These are phyloP conservation scores for Fusarium floridanum DNA, from an alignment of 2,329 filamentous ascomycete genomes.

Conservation along the genomic window DNA sequence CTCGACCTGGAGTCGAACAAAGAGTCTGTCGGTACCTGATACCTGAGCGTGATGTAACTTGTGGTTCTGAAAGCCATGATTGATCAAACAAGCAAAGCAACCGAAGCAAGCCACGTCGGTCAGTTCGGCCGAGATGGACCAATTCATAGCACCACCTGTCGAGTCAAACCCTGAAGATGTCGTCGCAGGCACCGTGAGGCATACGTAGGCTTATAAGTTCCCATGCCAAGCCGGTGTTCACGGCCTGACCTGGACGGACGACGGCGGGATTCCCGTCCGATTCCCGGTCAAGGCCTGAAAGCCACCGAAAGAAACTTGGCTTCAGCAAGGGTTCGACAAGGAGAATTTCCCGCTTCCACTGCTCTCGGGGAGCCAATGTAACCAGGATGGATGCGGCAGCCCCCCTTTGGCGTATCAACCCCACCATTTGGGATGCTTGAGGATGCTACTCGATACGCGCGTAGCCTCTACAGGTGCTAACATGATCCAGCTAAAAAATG, in stretches of 20 bases:
- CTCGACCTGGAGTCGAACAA: not conserved
- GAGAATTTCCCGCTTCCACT: not conserved
- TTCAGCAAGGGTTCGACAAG: not conserved
- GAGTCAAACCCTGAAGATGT: constrained; percentile 4
- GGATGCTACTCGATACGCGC: constrained; percentile 25
- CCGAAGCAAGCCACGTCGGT: not conserved
- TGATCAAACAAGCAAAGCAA: not conserved
- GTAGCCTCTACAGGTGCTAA: constrained; percentile 18
- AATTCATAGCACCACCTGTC: constrained; percentile 3
- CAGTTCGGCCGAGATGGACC: not conserved
- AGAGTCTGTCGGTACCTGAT: not conserved
- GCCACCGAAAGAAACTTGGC: not conserved
- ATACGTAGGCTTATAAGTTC: constrained; percentile 11
- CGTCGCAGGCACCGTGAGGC: constrained; percentile 9
- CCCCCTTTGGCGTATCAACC: constrained; percentile 13
- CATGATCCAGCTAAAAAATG: not conserved
- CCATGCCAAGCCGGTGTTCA: constrained; percentile 10
- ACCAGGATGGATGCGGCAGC: constrained; percentile 2
- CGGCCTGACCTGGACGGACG: not conserved
- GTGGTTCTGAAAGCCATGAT: not conserved
- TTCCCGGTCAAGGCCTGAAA: constrained; percentile 2
- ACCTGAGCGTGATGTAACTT: not conserved
- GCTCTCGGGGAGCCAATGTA: not conserved
- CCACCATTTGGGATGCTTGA: constrained; percentile 15
- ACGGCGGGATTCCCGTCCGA: constrained; percentile 8